Evolutionary conservation across 345 rosid genomes (phyloP).

Genomic region (Gynandropsis gynandra): DNA sequence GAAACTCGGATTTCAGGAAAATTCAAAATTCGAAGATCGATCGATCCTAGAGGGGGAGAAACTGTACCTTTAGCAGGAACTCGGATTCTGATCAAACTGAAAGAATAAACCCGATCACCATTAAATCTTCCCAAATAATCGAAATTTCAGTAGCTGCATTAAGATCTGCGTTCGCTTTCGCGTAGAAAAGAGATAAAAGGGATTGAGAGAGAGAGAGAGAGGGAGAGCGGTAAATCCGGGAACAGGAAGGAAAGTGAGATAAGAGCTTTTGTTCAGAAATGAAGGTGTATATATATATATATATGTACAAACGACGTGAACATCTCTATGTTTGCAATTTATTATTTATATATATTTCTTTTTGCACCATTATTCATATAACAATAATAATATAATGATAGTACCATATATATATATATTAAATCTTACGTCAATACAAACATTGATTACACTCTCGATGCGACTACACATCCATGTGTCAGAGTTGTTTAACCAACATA

Average conservation of each 20-base stretch:
- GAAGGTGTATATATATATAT: too few relatives aligned
- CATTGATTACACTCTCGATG: too few relatives aligned
- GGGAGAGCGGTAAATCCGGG: constrained; percentile 33
- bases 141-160: constrained; percentile 21
- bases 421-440: too few relatives aligned
- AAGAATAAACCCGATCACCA: constrained; percentile 15
- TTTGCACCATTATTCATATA: too few relatives aligned
- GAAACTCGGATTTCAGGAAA: neutral
- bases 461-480: too few relatives aligned
- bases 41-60: constrained; percentile 13
- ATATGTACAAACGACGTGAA: too few relatives aligned
- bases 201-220: constrained; percentile 1
- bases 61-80: constrained; percentile 22
- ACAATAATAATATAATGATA: too few relatives aligned
- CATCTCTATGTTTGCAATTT: too few relatives aligned
- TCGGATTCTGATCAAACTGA: constrained; percentile 26
- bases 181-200: constrained; percentile 24
- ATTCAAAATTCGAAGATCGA: constrained; percentile 2
- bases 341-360: too few relatives aligned
- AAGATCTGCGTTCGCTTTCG: constrained; percentile 28
- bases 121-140: neutral
- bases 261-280: constrained; percentile 10
- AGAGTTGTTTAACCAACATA: too few relatives aligned
- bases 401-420: too few relatives aligned
- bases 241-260: constrained; percentile 23